Evolutionary conservation across 345 rosid species (phyloP).

Genomic region (Mercurialis annua): DNA sequence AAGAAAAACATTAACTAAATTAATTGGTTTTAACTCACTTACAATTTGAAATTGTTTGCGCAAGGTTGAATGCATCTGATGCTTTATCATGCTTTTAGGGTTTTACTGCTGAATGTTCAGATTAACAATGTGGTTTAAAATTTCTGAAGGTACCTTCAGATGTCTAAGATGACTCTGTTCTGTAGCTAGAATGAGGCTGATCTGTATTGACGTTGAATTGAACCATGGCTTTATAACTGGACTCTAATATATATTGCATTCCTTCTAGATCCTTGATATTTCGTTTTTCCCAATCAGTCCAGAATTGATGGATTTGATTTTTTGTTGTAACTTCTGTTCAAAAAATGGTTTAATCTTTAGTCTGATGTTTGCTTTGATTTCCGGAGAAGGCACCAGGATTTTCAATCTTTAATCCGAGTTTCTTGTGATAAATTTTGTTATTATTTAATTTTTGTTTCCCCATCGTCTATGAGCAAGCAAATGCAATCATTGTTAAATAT

Average conservation of each 20-base stretch:
- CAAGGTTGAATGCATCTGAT: neutral
- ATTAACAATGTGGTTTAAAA: neutral
- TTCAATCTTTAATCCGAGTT: neutral
- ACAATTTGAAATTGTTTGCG: neutral
- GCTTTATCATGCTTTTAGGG: neutral
- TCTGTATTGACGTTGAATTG: neutral
- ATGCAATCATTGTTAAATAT: neutral
- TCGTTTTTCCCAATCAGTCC: neutral
- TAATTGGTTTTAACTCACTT: neutral
- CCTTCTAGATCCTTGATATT: neutral
- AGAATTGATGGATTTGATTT: neutral
- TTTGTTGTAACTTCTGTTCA: neutral
- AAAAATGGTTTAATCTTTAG: neutral
- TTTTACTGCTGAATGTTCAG: neutral
- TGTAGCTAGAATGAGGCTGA: neutral
- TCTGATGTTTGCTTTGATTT: neutral
- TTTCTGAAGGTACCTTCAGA: neutral
- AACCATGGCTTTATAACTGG: constrained; percentile 4
- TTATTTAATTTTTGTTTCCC: no score
- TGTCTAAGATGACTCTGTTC: neutral
- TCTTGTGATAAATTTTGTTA: no score
- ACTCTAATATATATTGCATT: neutral
- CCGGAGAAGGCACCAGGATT: neutral
- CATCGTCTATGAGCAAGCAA: neutral
- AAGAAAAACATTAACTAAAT: neutral